These are phyloP conservation scores for Candida labiduridarum DNA, from an alignment of 1,139 yeast species.

Conservation along the genomic window DNA sequence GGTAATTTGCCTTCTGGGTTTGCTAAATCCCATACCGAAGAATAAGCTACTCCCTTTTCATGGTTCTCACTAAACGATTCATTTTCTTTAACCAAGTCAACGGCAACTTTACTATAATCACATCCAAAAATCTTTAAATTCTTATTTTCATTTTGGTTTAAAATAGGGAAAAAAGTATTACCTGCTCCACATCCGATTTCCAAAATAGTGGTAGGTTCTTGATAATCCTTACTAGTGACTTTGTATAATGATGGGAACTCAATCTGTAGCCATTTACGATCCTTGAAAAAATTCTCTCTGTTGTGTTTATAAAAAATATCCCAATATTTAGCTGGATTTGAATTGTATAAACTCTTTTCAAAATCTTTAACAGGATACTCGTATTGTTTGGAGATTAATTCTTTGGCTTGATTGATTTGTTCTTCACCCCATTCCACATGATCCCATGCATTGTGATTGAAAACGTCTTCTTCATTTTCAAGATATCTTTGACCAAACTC, in stretches of 20 bases:
- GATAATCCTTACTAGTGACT: conserved; percentile 65
- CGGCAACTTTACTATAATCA: conserved; percentile 89
- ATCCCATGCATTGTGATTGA: conserved; percentile 96
- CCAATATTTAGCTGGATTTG: conserved; percentile 94
- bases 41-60: conserved; percentile 63
- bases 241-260: conserved; percentile 88
- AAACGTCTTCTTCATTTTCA: conserved; percentile 75
- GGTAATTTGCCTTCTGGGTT: conserved; percentile 76
- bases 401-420: conserved; percentile 75
- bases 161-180: conserved; percentile 88
- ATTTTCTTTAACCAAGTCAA: conserved; percentile 73
- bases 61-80: conserved; percentile 53
- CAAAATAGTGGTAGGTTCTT: conserved; percentile 71
- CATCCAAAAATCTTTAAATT: conserved; percentile 77
- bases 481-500: conserved; percentile 86
- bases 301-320: conserved; percentile 90
- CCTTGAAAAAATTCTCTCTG: conserved; percentile 91
- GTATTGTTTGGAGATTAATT: conserved; percentile 71
- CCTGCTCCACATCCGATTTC: conserved; percentile 99
- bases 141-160: conserved; percentile 81
- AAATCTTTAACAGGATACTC: conserved; percentile 84
- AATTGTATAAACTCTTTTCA: conserved; percentile 76
- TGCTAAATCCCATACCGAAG: conserved; percentile 96
- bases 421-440: conserved; percentile 98
- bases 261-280: conserved; percentile 92